These are phyloP conservation scores for Dinochytrium kinnereticum DNA, from an alignment of 371 early-diverging fungal species.

Conservation along the genomic window DNA sequence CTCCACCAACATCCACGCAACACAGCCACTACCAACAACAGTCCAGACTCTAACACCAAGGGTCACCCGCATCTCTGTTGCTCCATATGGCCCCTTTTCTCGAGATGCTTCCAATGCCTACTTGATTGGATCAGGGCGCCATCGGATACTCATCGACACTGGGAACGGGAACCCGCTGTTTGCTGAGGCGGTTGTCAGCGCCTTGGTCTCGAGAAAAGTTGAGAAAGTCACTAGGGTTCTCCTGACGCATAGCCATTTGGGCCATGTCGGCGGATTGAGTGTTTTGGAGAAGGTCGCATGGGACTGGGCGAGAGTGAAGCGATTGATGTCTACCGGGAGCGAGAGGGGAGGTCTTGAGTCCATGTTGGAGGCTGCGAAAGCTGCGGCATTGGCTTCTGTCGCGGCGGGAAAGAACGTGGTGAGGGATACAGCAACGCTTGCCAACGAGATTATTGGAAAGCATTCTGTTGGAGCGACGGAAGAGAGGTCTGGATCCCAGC, in stretches of 20 bases:
- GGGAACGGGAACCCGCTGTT: not conserved
- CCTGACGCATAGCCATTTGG: not conserved
- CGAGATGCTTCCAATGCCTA: slow-evolving; percentile 14
- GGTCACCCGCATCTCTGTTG: not conserved
- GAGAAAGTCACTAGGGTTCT: slow-evolving; percentile 2
- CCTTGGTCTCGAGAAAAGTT: not conserved
- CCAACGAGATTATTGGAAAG: not conserved
- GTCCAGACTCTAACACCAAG: not conserved
- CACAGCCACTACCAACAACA: too few species aligned
- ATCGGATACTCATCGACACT: not conserved
- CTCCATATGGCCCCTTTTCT: slow-evolving; percentile 9
- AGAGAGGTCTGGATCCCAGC: not conserved
- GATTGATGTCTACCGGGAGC: too few species aligned
- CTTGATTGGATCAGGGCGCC: not conserved
- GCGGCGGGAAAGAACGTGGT: not conserved
- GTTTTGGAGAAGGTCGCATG: not conserved
- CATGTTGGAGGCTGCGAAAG: not conserved
- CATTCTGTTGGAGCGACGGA: not conserved
- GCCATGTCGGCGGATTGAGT: not conserved
- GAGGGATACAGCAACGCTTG: not conserved
- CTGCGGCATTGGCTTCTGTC: not conserved
- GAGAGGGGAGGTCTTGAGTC: not conserved
- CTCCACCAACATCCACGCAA: too few species aligned
- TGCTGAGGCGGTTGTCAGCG: not conserved
- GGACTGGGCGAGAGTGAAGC: too few species aligned